Percentiles rank a stretch among this genome's conserved stretches.
Evolutionary conservation across 1,139 yeast genomes (phyloP).

Genomic region (Yarrowia galli): DNA sequence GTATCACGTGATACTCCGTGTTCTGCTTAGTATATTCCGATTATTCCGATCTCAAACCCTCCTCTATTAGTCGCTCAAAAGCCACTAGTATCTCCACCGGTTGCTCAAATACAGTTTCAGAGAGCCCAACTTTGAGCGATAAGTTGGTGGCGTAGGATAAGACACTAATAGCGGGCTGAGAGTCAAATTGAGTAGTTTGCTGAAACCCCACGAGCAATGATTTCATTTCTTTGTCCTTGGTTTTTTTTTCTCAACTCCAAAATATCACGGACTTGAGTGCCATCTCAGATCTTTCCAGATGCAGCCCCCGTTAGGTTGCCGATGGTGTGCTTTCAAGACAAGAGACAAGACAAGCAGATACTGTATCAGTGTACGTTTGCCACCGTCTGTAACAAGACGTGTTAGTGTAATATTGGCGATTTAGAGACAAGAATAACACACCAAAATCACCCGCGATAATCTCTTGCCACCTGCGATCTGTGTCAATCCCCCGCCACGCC

Average conservation of each 20-base stretch:
- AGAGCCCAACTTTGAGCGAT: slow-evolving; percentile 6
- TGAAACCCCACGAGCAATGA: neutral
- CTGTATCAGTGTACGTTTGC: neutral
- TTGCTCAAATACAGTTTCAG: neutral
- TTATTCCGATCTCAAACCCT: neutral
- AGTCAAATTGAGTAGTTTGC: neutral
- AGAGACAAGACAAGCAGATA: too few relatives aligned
- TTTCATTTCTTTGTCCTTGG: neutral
- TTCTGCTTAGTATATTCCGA: neutral
- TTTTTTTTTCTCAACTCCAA: neutral
- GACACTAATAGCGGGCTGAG: neutral
- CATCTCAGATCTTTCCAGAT: slow-evolving; percentile 14
- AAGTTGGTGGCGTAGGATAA: slow-evolving; percentile 5
- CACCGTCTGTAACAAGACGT: neutral
- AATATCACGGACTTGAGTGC: neutral
- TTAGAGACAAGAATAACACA: neutral
- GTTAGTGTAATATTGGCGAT: too few relatives aligned
- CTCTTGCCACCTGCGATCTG: neutral
- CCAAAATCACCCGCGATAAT: neutral
- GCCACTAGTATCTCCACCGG: neutral
- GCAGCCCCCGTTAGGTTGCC: slow-evolving; percentile 20
- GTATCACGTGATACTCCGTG: neutral
- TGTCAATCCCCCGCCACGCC: neutral
- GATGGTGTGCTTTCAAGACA: neutral
- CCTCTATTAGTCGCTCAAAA: neutral